Base-by-base conservation (phyloP, 108 stramenopile genomes). In the Fragilaria crotonensis region DNA sequence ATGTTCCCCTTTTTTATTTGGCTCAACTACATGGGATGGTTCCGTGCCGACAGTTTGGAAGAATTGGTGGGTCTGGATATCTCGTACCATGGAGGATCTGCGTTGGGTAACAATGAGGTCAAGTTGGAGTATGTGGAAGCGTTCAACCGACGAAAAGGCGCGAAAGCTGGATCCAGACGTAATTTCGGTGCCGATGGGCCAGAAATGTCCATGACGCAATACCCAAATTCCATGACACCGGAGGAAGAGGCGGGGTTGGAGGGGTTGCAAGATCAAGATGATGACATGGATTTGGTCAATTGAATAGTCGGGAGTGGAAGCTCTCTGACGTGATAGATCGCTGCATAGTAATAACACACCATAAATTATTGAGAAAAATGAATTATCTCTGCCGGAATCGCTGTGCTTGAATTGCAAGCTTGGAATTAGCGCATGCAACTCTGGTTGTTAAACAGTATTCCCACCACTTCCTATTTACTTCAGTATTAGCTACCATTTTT, bases 1-100 rank as follows among this genome's bases (percentile, higher is more conserved):
- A 84, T 86, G 79, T 32, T 67, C 4, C 81, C 81, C 19, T 84
- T 96, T 59, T 92, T 94, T 61, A 5, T 57, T 17, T 41, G 59
- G 29, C 52, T 81, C 11, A 66, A 70, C 63, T 63, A 63, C 30
- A 30, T 59, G 33, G 79, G 77, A 29, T 61, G 71, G 75, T 60
- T 81, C n/a, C 77, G 85, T 28, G 59, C 60, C 54, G 70, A 60
- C 55, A 22, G 60, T 2, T 26, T 77, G 22, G 79, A 84, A 66
- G 83, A 84, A 60, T 50, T 80, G 11, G 70, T 80, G 20, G 83
- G 83, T 48, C 74, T 84, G 2, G 83, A 84, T 60, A 48, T 75
- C 52, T 57, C 50, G 0, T 81, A 77, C 54, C 68, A 53, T 49
- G 73, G 71, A 27, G 62, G 74, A 14, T 27, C 57, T 25, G 77